Evolutionary conservation across 2,329 filamentous ascomycete species (phyloP).

Genomic region (Mycosphaerella sp.): DNA sequence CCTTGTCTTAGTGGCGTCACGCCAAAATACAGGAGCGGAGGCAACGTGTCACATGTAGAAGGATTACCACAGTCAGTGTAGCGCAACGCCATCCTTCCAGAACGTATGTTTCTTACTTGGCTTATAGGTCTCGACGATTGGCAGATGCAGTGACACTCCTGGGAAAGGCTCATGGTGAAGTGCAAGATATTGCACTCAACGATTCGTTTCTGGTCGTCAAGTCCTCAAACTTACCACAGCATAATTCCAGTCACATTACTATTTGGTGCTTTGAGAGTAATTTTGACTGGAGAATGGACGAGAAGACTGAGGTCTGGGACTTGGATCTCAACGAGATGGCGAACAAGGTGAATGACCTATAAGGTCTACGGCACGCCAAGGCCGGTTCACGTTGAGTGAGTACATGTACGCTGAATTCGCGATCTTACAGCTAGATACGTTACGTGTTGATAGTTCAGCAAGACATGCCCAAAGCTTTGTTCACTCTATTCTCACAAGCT

Average conservation of each 20-base stretch:
- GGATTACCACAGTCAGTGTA: neutral
- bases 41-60: neutral
- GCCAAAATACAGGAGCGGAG: neutral
- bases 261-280: slow-evolving; percentile 1
- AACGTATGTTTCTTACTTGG: neutral
- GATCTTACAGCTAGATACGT: no score
- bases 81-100: neutral
- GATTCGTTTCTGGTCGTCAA: slow-evolving; percentile 1
- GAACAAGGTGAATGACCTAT: no score
- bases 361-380: no score
- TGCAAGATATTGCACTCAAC: neutral
- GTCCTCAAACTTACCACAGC: no score
- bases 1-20: neutral
- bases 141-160: neutral
- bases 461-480: no score
- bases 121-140: neutral
- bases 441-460: no score
- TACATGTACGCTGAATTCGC: no score
- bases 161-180: neutral
- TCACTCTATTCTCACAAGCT: no score
- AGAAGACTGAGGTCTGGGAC: neutral
- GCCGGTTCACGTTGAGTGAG: no score
- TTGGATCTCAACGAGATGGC: neutral
- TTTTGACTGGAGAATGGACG: neutral
- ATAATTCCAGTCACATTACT: neutral